A percentile compares a stretch with the other conserved stretches of the same genome.
Conservation (phyloP, 73 alveolate genomes). For the Paramecium sonneborni region DNA sequence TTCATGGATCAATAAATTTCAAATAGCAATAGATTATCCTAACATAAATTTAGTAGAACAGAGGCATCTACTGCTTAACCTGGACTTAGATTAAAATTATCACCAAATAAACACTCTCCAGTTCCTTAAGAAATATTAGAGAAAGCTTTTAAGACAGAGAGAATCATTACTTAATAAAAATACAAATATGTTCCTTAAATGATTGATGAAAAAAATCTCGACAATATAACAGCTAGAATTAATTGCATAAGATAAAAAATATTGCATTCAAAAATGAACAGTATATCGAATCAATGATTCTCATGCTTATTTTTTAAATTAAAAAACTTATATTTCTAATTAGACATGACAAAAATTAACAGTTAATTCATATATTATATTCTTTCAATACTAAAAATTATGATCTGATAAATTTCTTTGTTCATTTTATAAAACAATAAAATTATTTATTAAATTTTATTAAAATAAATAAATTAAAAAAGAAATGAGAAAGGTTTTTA, state of each 20-base stretch:
- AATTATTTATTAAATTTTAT: too few species aligned
- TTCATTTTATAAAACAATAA: too few species aligned
- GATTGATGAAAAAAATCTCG: conserved; percentile 17
- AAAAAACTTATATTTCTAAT: neutral
- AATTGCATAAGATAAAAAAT: neutral
- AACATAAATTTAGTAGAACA: conserved; percentile 5
- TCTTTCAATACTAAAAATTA: too few species aligned
- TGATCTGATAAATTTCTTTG: too few species aligned
- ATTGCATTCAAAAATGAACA: neutral
- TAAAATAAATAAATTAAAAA: too few species aligned
- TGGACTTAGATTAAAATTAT: neutral
- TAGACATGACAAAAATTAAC: too few species aligned
- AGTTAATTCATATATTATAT: too few species aligned
- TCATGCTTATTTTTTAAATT: neutral
- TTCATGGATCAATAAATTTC: neutral
- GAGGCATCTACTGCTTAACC: neutral
- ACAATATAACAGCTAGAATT: neutral
- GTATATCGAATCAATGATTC: neutral
- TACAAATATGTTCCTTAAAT: conserved; percentile 9
- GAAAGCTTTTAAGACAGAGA: neutral
- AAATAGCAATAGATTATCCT: neutral
- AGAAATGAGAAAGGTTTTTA: neutral
- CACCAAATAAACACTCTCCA: conserved; percentile 3
- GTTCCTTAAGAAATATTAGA: neutral
- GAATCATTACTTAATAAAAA: neutral